Evolutionary conservation across 345 rosid genomes (phyloP), one percentile per base, ranked within the genome.

Genomic region (Odontarrhena argentea): DNA sequence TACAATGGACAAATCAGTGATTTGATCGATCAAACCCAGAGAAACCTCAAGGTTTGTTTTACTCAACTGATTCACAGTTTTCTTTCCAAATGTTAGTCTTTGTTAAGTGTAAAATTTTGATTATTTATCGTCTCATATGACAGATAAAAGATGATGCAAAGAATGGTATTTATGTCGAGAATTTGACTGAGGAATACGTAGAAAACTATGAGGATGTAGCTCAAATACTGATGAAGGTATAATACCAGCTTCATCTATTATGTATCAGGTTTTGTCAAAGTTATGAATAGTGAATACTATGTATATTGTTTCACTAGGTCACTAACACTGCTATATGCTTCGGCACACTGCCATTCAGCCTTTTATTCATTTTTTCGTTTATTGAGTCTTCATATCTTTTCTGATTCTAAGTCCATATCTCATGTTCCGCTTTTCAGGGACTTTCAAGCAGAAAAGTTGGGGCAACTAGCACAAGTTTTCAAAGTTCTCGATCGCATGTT

Each of bases 361-460:
- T 22, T 22, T 50, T 34, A 5, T 67, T 12, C 13, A 59, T 35
- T 54, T 24, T 1, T 5, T 24, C 1, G 5, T 36, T 46, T 18
- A 7, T 53, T 18, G 15, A 34, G 14, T 53, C 30, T 35, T 36
- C 56, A 30, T 44, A 7, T 52, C 28, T 46, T 60, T 44, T 54
- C 26, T 60, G 43, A 45, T 53, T 59, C 26, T 34, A 55, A 15
- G 35, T 68, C 49, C 63, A 34, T 48, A 40, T 67, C 59, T 53
- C 63, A 60, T 38, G 58, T 36, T 44, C 47, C 69, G 48, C 80
- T 74, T 68, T 61, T 57, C 58, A 91, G 99, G 99, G 99, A 10
- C 96, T 94, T 28, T 94, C 97, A 65, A 87, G 78, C 71, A 87
- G 89, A 73, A 94, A 91, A 77, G 95, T 94, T 78, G 99, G 99